Conservation (phyloP, 345 rosid species). For the Excoecaria cochinchinensis region DNA sequence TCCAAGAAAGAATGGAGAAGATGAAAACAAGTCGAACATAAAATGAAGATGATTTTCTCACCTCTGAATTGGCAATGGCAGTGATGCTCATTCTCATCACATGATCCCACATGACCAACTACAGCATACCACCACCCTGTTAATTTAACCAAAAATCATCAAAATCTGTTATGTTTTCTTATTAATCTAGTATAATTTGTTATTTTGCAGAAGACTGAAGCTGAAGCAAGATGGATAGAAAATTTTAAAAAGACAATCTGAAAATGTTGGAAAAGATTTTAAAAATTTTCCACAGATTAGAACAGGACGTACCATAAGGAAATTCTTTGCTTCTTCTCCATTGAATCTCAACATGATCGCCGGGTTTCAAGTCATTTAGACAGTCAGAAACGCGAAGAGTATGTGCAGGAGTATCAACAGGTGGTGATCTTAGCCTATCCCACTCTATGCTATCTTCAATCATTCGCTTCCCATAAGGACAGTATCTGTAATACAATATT, state of each 20-base stretch:
- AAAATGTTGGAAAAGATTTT: neutral
- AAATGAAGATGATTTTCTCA: constrained; percentile 20
- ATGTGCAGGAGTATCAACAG: constrained; percentile 61
- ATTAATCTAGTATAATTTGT: neutral
- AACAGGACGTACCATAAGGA: constrained; percentile 54
- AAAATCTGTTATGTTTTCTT: neutral
- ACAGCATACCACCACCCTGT: constrained; percentile 98
- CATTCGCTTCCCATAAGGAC: constrained; percentile 71
- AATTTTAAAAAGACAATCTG: too few relatives aligned
- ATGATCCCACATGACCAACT: constrained; percentile 82
- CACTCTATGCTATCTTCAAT: constrained; percentile 63
- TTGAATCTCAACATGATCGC: constrained; percentile 88
- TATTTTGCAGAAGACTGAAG: neutral
- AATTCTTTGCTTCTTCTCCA: constrained; percentile 91
- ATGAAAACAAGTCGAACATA: neutral
- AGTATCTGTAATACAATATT: constrained; percentile 54
- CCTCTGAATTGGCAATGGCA: constrained; percentile 67
- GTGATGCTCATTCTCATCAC: constrained; percentile 64
- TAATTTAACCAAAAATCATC: neutral
- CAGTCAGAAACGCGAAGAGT: constrained; percentile 70
- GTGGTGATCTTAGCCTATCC: constrained; percentile 80
- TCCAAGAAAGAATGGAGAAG: neutral
- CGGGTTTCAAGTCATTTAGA: constrained; percentile 68
- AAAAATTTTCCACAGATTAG: neutral
- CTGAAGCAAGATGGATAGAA: neutral